These are phyloP conservation scores for Myriosclerotinia curreyana DNA, from an alignment of 2,329 filamentous ascomycete species.

Conservation along the genomic window DNA sequence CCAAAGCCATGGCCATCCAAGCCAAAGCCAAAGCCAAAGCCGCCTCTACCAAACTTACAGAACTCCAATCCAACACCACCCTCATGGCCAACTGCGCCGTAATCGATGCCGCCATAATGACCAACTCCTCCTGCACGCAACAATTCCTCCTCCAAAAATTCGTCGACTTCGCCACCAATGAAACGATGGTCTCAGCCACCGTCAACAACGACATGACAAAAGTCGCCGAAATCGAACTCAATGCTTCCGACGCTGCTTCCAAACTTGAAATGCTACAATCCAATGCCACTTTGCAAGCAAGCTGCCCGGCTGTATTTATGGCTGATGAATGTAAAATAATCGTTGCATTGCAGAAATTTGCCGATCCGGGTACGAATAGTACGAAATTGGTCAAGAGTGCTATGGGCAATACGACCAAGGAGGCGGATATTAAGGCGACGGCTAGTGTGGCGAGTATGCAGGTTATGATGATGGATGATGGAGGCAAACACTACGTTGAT, in stretches of 20 bases:
- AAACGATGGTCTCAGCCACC: conserved; percentile 19
- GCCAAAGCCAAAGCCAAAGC: conserved; percentile 42
- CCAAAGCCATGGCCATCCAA: conserved; percentile 41
- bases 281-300: conserved; percentile 29
- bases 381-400: conserved; percentile 40
- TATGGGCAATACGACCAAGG: conserved; percentile 42
- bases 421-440: conserved; percentile 42
- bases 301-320: conserved; percentile 21
- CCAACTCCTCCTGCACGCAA: conserved; percentile 24
- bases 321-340: conserved; percentile 18
- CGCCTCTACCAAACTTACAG: conserved; percentile 36
- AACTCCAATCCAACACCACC: conserved; percentile 41
- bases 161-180: conserved; percentile 26
- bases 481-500: conserved; percentile 42
- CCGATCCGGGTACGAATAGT: conserved; percentile 40
- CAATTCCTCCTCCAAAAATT: conserved; percentile 27
- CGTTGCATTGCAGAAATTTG: conserved; percentile 23
- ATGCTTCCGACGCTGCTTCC: conserved; percentile 21
- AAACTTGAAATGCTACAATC: conserved; percentile 22
- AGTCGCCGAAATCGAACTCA: conserved; percentile 20
- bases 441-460: conserved; percentile 37
- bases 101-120: conserved; percentile 35
- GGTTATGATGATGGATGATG: conserved; percentile 39
- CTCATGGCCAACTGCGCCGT: conserved; percentile 40
- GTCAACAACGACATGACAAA: conserved; percentile 26